Base-by-base conservation (phyloP, 306 rosid species). In the Vigna reflexopilosa region DNA sequence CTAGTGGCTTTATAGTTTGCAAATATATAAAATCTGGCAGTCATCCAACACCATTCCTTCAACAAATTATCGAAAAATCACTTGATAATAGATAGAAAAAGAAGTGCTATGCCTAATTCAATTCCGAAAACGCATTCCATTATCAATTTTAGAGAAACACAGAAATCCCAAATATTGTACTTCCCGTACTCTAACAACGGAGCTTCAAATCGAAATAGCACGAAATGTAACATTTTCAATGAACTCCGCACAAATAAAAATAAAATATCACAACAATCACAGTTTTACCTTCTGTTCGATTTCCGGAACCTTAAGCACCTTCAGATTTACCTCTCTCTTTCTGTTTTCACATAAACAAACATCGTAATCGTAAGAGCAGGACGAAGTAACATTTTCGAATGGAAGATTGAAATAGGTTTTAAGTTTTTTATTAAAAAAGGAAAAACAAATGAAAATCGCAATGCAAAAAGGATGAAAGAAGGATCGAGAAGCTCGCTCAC, bases 321-420 rank as follows among this genome's bases (percentile, higher is more conserved):
- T 96, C 84, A 96, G 85, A 89, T 96, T 96, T 80, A 96, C 99
- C 88, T 96, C 99, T 86, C 99, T 93, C 88, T 96, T 93, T 90
- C 99, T 96, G 89, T 82, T 47, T 17, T 62, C 72, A 72, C 83
- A 22, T 28, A 57, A 51, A 13, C 69, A 83, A 89, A 42, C 17
- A 62, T 32, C 62, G 26, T 2, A 77, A 65, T n/a, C 63, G 48
- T 13, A 30, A 72, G 16, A 51, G 64, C 51, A 44, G 16, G 24
- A 26, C n/a, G 44, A 72, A 77, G 64, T 57, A 19, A 19, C 36
- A 67, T 70, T 42, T 9, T 69, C 40, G 38, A 74, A 22, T 48
- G 34, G 5, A 56, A 65, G 6, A 61, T 76, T 15, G 51, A 40
- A 56, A 54, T 5, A 28, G 52, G 50, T 26, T 62, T 51, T n/a